Evolutionary conservation across 148 eudicot genomes (phyloP).

Genomic region (Polygonum aviculare): DNA sequence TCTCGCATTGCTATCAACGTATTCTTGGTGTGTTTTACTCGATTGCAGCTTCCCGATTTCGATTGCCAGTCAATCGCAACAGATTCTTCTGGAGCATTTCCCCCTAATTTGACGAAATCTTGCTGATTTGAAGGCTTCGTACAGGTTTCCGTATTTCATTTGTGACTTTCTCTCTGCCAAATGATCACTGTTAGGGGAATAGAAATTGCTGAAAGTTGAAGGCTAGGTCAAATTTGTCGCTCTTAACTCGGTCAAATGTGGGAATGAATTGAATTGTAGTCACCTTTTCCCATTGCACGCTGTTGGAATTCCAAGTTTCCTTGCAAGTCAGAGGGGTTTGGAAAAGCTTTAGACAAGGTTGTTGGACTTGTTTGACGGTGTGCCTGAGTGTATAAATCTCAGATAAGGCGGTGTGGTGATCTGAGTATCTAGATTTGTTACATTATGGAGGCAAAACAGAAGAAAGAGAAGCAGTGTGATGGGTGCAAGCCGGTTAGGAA

Average conservation of each 20-base stretch:
- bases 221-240: not conserved
- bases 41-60: not conserved
- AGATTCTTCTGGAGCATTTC: slow-evolving; percentile 4
- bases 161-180: not conserved
- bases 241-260: slow-evolving; percentile 6
- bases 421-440: not conserved
- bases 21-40: not conserved
- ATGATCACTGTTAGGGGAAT: not conserved
- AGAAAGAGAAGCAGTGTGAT: slow-evolving; percentile 22
- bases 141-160: not conserved
- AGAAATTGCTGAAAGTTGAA: not conserved
- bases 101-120: not conserved
- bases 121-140: slow-evolving; percentile 4
- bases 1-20: not conserved
- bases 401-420: not conserved
- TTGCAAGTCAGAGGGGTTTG: slow-evolving; percentile 3
- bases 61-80: not conserved
- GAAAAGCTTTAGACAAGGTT: not conserved
- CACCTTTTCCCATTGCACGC: not conserved
- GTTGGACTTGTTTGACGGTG: slow-evolving; percentile 20
- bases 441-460: slow-evolving; percentile 26
- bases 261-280: slow-evolving; percentile 5
- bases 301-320: slow-evolving; percentile 12
- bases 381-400: not conserved
- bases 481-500: slow-evolving; percentile 71